Evolutionary conservation across 2,329 filamentous ascomycete species (phyloP), one percentile per base, ranked within the genome.

Genomic region (Eutypella sp.): DNA sequence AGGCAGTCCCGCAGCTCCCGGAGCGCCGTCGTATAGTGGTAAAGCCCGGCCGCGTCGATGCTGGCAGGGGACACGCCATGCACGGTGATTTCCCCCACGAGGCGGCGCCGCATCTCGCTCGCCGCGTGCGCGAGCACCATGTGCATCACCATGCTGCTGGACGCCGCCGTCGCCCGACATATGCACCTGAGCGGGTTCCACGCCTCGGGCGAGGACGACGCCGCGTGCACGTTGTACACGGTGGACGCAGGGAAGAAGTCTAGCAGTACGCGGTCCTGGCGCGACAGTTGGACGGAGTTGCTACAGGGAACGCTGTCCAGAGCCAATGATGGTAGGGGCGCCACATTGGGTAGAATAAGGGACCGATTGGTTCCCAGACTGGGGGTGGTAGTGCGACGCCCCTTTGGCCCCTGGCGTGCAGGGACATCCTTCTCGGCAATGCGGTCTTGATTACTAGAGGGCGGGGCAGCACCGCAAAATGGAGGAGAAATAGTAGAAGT

Each of bases 121-220:
- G 41, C 46, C 16, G 46, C 27, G 20, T 33, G 22, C 2, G 46
- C 46, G 2, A 47, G 25, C 1, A 47, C 27, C 46, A 47, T 47
- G 22, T 44, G 46, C 41, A 44, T 44, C 4, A 47, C 37, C 41
- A 47, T 47, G 27, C 36, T 41, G 31, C 46, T 47, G 4, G 46
- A 44, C 19, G 37, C 13, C 16, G 46, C 46, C 23, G 41, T 41
- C 7, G 24, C 37, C 19, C 34, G n/a, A 11, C 25, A 29, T 11
- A 47, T 27, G 29, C 44, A 42, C 11, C 36, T 24, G 2, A 47
- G 41, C 6, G 46, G 41, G 19, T 38, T 44, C 41, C 46, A 47
- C 3, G 15, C 16, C 27, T 38, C 16, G 6, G 29, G 13, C 29
- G 29, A 5, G 5, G 29, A 6, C 4, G 29, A 33, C 6, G 20